Evolutionary conservation across 805 yeast genomes (phyloP), one percentile per base, ranked within the genome.

Genomic region (Candida michaelii): DNA sequence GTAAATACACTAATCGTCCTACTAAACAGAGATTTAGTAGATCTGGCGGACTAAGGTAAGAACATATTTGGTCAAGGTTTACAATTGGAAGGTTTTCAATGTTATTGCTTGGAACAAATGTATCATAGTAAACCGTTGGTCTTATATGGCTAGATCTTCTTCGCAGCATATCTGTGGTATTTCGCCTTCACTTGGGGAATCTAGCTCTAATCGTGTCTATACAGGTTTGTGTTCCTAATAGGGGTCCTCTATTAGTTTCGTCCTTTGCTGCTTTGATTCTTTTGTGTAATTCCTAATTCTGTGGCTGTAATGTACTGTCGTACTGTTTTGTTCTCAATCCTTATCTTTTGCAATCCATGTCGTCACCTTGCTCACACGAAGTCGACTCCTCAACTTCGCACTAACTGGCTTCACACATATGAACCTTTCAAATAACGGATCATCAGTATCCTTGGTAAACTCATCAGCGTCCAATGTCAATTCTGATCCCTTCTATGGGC

Each of bases 401-500:
- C 23, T 27, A 9, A 30, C 10, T 5, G 5, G 13, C 17, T 34
- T 8, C 31, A 5, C 30, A 23, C 21, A 21, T 29, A 34, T 34
- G 37, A 24, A 34, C 23, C 37, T 38, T 17, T 19, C 27, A 2
- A 44, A 36, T 30, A 48, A 43, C 23, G 47, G 47, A n/a, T 45
- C 49, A 10, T 33, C 44, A 17, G 30, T 45, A 4, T 45, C 49
- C 12, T 42, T 48, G 34, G 44, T 31, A 5, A 50, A 48, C 25
- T 44, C 52, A 10, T 50, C 54, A 11, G 41, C 47, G 4, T 46
- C 53, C 10, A 48, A 48, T 14, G 21, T 48, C 9, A 37, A 42
- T 17, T 36, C 35, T 17, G 74, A 72, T 43, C 82, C 83, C 3
- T 79, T 79, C 52, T 52, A 64, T 39, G 74, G 85, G 30, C 70